A percentile compares a stretch with the other conserved stretches of the same genome.
Conservation (phyloP, 208 protist species). For the Trypanosoma conorhini region DNA sequence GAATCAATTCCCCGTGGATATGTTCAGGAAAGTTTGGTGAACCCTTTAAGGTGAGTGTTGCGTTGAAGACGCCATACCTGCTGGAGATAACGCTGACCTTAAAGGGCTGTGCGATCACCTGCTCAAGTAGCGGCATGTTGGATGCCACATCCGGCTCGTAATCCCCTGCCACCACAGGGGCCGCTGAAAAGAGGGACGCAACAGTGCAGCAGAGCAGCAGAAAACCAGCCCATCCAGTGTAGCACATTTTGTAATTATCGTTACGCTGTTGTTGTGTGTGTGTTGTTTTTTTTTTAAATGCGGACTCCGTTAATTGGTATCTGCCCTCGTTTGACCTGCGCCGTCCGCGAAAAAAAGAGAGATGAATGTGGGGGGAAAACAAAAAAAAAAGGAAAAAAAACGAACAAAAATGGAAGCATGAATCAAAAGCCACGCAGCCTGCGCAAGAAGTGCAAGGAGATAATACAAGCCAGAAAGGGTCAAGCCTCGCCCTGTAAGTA, state of each 20-base stretch:
- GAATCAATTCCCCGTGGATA: constrained; percentile 69
- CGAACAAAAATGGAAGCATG: constrained; percentile 1
- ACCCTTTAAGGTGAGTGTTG: constrained; percentile 45
- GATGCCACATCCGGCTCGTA: neutral
- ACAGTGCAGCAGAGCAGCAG: neutral
- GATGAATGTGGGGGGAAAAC: neutral
- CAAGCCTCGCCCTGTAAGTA: neutral
- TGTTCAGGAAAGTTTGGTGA: constrained; percentile 68
- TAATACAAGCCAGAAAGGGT: no score
- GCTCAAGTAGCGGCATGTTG: constrained; percentile 41
- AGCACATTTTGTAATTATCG: neutral
- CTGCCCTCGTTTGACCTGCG: neutral
- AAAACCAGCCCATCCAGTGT: neutral
- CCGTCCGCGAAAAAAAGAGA: constrained; percentile 13
- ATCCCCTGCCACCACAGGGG: neutral
- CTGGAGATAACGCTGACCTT: constrained; percentile 69
- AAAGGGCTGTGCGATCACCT: constrained; percentile 64
- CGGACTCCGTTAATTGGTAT: no score
- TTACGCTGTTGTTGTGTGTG: neutral
- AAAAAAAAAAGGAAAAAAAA: constrained; percentile 16
- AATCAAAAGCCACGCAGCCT: neutral
- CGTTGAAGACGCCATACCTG: constrained; percentile 72
- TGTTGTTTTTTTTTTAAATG: no score
- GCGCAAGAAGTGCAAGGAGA: no score
- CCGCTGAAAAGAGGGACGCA: neutral